phyloP scores from a whole-genome alignment of 345 rosid genomes.

The Cardamine resedifolia region DNA sequence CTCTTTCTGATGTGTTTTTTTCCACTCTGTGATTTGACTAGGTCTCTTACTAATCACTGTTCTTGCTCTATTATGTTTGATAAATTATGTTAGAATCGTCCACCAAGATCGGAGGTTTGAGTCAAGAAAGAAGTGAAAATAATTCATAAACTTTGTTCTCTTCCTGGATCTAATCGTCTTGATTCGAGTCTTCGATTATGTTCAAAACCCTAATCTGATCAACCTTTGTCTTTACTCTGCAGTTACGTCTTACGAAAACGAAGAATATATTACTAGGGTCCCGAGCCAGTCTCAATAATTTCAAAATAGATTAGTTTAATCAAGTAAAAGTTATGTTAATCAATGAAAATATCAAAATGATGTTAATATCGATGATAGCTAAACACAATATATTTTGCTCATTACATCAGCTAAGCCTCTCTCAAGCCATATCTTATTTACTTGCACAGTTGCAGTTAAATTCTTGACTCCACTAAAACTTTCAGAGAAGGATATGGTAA shows the following conservation, averaged over 20 bases:
- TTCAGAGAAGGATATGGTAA: not conserved
- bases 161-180: not conserved
- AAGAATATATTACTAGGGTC: too few species aligned
- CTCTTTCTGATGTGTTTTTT: not conserved
- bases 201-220: too few species aligned
- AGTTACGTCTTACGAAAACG: too few species aligned
- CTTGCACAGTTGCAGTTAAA: slow-evolving; percentile 23
- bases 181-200: too few species aligned
- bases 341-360: not conserved
- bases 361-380: not conserved
- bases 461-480: too few species aligned
- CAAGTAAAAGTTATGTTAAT: not conserved
- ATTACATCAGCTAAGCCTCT: slow-evolving; percentile 5
- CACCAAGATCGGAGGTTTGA: too few species aligned
- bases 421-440: slow-evolving; percentile 12
- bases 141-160: too few species aligned
- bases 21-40: not conserved
- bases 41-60: not conserved
- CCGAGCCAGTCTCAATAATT: too few species aligned
- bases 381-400: not conserved
- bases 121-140: too few species aligned
- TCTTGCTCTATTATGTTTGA: not conserved
- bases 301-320: not conserved
- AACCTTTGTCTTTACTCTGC: too few species aligned
- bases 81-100: too few species aligned